phyloP scores from a whole-genome alignment of 225 moss, liverwort and hornwort species.

The Pseudisothecium myosuroides region DNA sequence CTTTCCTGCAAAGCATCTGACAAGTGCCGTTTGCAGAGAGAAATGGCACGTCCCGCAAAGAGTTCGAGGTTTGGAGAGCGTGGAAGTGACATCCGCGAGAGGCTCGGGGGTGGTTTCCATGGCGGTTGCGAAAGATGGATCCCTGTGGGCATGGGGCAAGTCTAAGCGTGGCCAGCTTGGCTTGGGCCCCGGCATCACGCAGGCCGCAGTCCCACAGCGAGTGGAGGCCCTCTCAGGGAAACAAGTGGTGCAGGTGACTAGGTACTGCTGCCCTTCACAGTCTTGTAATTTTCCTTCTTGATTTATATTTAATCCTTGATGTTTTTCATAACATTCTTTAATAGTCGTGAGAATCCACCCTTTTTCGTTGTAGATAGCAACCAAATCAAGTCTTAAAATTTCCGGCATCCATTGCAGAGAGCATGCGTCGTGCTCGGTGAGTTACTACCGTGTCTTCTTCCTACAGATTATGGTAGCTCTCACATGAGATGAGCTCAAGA shows the following conservation, averaged over 20 bases:
- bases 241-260: conserved; percentile 68
- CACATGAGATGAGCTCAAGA: background rate
- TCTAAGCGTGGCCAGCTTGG: conserved; percentile 91
- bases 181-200: conserved; percentile 21
- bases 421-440: background rate
- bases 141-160: conserved; percentile 76
- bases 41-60: conserved; percentile 51
- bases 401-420: background rate
- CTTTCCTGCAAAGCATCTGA: background rate
- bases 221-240: conserved; percentile 38
- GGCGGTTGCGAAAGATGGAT: conserved; percentile 71
- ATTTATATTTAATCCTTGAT: background rate
- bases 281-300: background rate
- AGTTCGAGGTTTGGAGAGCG: conserved; percentile 60
- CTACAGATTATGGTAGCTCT: background rate
- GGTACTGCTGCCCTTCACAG: conserved; percentile 4
- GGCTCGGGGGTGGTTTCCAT: conserved; percentile 83
- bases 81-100: conserved; percentile 34
- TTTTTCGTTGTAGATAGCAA: background rate
- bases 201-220: conserved; percentile 34
- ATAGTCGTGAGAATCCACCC: background rate
- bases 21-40: conserved; percentile 12
- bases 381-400: background rate
- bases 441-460: background rate
- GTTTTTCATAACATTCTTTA: background rate